A percentile compares a stretch with the other conserved stretches of the same genome.
phyloP scores from a whole-genome alignment of 306 rosid species.

The Gastrolobium bilobum region DNA sequence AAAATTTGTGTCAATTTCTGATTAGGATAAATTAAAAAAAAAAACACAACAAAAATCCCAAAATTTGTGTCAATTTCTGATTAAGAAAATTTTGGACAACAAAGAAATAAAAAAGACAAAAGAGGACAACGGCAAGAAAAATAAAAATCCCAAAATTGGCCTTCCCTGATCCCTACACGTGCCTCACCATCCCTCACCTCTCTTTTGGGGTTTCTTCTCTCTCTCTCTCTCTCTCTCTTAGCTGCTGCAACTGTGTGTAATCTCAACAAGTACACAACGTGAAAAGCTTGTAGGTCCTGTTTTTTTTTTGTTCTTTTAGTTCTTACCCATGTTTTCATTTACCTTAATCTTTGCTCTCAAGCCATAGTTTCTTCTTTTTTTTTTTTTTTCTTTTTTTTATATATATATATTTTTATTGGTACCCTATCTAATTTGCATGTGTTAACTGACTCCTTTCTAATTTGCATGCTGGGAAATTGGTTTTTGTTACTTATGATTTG shows the following conservation, averaged over 20 bases:
- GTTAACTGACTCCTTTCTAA: not conserved
- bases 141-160: not conserved
- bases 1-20: too few species aligned
- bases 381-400: not conserved
- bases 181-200: slow-evolving; percentile 42
- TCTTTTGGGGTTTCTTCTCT: slow-evolving; percentile 50
- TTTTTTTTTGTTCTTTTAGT: not conserved
- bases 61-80: not conserved
- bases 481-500: not conserved
- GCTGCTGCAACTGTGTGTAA: slow-evolving; percentile 28
- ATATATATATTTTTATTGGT: too few species aligned
- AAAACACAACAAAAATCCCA: too few species aligned
- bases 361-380: not conserved
- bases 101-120: not conserved
- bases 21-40: too few species aligned
- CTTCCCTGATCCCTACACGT: slow-evolving; percentile 56
- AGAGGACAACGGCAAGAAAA: not conserved
- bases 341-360: not conserved
- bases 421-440: not conserved
- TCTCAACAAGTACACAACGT: slow-evolving; percentile 41
- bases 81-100: not conserved
- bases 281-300: slow-evolving; percentile 29
- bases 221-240: not conserved
- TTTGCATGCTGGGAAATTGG: not conserved
- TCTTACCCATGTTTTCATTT: slow-evolving; percentile 36